Evolutionary conservation across 352 stramenopile species (phyloP).

Genomic region (Peronospora belbahrii): DNA sequence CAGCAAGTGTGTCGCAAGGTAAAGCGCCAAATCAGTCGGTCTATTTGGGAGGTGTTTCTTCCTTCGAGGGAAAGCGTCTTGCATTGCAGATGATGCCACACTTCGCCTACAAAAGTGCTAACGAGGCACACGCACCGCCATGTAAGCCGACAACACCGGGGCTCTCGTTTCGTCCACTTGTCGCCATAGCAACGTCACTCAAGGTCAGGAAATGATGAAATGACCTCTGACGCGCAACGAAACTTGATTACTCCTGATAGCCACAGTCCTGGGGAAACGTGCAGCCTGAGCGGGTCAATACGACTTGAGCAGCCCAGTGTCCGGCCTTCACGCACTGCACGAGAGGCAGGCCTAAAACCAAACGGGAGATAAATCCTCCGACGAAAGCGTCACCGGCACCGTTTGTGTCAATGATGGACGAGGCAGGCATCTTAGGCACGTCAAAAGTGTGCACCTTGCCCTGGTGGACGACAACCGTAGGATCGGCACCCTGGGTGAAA

Average conservation of each 20-base stretch:
- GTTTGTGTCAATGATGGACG: slow-evolving; percentile 98
- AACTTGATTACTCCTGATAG: slow-evolving; percentile 71
- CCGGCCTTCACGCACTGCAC: slow-evolving; percentile 93
- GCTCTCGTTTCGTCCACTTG: slow-evolving; percentile 18
- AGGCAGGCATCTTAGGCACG: slow-evolving; percentile 83
- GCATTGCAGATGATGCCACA: slow-evolving; percentile 10
- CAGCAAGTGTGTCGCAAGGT: neutral
- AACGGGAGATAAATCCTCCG: slow-evolving; percentile 94
- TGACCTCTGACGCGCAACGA: slow-evolving; percentile 1
- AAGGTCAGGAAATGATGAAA: slow-evolving; percentile 2
- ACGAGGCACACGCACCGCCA: slow-evolving; percentile 13
- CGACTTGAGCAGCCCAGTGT: slow-evolving; percentile 94
- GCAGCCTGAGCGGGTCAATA: slow-evolving; percentile 96
- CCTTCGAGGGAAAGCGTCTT: slow-evolving; percentile 25
- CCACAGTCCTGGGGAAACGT: slow-evolving; percentile 90
- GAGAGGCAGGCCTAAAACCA: slow-evolving; percentile 81
- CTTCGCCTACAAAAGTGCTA: slow-evolving; percentile 25
- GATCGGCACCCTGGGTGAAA: slow-evolving; percentile 95
- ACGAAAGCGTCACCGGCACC: slow-evolving; percentile 98
- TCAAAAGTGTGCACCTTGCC: slow-evolving; percentile 89
- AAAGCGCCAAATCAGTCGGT: slow-evolving; percentile 19
- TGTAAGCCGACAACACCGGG: slow-evolving; percentile 17
- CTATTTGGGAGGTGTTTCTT: slow-evolving; percentile 30
- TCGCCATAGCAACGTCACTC: slow-evolving; percentile 5
- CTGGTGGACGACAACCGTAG: slow-evolving; percentile 94